Base-by-base conservation (phyloP, 164 flowering plant genomes). In the Macadamia integrifolia region DNA sequence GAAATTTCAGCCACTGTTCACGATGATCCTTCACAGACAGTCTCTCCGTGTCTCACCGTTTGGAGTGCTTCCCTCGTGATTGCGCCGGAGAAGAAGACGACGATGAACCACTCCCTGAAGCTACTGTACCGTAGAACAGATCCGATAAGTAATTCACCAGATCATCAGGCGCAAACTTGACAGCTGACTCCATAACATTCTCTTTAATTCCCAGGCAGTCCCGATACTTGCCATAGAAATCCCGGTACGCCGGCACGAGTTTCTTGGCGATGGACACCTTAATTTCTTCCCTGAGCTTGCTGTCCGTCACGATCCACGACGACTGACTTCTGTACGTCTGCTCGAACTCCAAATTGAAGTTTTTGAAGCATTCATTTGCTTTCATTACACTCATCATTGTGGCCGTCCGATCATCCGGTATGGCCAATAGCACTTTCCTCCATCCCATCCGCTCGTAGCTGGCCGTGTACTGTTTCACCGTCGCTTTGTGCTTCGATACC, bases 371-470 rank as follows among this genome's bases (percentile, higher is more conserved):
- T 53, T 75, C 75, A 73, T 76, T 76, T 0, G 73, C 87, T 10
- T 64, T 76, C 40, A 67, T 86, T 18, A 58, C 13, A 9, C 84
- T 59, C 0, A 77, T 57, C 31, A 0, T 64, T 0, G 67, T 35
- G 3, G 40, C 82, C 42, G 77, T 56, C 2, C 81, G 71, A 69
- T 76, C 32, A 23, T 59, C 75, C 58, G 89, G 84, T 68, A 87
- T 62, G 8, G 86, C 56, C 9, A 74, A 17, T 32, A 72, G 15
- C 18, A 85, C 92, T n/a, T 67, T 77, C 48, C 80, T 74, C 95
- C 95, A 89, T 6, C 78, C 87, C 59, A 81, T 43, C 40, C 74
- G 55, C 72, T 80, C 89, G 81, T 84, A 89, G 60, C 71, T 85
- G 0, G 77, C 68, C 0, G 79, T 75, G 66, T 82, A 84, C 52